phyloP scores from a whole-genome alignment of 2,329 filamentous ascomycete genomes.

The Nothophoma quercina region DNA sequence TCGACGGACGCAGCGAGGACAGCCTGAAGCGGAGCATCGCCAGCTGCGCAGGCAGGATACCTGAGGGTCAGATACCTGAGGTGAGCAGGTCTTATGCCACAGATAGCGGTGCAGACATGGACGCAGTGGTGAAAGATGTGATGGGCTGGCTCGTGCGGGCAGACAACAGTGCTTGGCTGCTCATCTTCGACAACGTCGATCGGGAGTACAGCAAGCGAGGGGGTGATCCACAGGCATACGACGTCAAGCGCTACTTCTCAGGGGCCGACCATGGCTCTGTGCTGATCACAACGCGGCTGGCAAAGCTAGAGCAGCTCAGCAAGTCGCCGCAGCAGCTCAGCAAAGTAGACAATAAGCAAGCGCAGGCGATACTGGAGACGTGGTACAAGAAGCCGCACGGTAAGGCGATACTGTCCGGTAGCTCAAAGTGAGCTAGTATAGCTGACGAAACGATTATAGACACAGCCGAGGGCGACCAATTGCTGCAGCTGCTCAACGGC shows the following conservation, averaged over 20 bases:
- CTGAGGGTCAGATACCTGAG: slow-evolving; percentile 22
- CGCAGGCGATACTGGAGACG: slow-evolving; percentile 25
- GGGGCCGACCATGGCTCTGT: slow-evolving; percentile 24
- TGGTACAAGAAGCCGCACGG: slow-evolving; percentile 23
- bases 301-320: slow-evolving; percentile 17
- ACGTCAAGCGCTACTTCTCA: slow-evolving; percentile 21
- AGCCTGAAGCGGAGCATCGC: slow-evolving; percentile 30
- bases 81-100: slow-evolving; percentile 22
- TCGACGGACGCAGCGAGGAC: slow-evolving; percentile 29
- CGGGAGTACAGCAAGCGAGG: slow-evolving; percentile 10
- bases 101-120: slow-evolving; percentile 14
- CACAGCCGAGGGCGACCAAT: slow-evolving; percentile 8
- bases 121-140: slow-evolving; percentile 30
- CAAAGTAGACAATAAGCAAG: slow-evolving; percentile 21
- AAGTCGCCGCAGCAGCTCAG: slow-evolving; percentile 18
- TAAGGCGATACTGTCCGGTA: slow-evolving; percentile 10
- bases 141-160: slow-evolving; percentile 25
- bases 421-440: background rate
- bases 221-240: slow-evolving; percentile 17
- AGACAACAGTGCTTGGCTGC: slow-evolving; percentile 24
- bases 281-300: slow-evolving; percentile 26
- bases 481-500: slow-evolving; percentile 28
- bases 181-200: slow-evolving; percentile 30
- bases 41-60: slow-evolving; percentile 25
- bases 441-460: slow-evolving; percentile 22